phyloP scores from a whole-genome alignment of 495 filamentous ascomycete genomes.

The Neurospora terricola region DNA sequence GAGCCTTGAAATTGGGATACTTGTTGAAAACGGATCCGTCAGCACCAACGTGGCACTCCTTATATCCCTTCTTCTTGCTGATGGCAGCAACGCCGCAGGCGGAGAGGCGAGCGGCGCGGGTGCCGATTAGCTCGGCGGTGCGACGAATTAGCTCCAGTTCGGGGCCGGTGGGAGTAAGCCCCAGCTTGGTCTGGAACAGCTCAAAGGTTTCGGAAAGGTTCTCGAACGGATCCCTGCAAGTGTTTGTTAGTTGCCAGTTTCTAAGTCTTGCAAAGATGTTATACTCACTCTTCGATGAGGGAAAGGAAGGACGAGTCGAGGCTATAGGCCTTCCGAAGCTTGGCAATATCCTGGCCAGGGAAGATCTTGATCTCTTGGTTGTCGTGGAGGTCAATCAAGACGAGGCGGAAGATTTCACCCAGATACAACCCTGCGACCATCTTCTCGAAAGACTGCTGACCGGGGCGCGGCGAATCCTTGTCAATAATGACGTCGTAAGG shows the following conservation, averaged over 20 bases:
- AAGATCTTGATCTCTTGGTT: constrained; percentile 71
- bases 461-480: constrained; percentile 84
- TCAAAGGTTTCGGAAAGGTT: constrained; percentile 81
- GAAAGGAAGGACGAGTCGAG: constrained; percentile 93
- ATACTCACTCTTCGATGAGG: constrained; percentile 69
- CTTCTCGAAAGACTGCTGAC: constrained; percentile 95
- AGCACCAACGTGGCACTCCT: constrained; percentile 84
- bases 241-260: not conserved
- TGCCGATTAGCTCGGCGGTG: constrained; percentile 86
- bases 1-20: constrained; percentile 92
- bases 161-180: constrained; percentile 53
- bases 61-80: constrained; percentile 85
- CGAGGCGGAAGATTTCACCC: constrained; percentile 88
- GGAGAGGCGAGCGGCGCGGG: constrained; percentile 83
- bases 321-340: constrained; percentile 71
- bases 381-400: constrained; percentile 75
- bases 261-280: not conserved
- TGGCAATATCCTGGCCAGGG: constrained; percentile 65
- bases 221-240: constrained; percentile 72
- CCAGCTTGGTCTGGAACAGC: constrained; percentile 63
- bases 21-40: constrained; percentile 97
- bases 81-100: constrained; percentile 93
- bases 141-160: constrained; percentile 83
- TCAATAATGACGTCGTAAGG: constrained; percentile 80
- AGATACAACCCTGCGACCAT: constrained; percentile 96